Evolutionary conservation across 2,329 filamentous ascomycete genomes (phyloP).

Genomic region (Fusarium xyrophilum): DNA sequence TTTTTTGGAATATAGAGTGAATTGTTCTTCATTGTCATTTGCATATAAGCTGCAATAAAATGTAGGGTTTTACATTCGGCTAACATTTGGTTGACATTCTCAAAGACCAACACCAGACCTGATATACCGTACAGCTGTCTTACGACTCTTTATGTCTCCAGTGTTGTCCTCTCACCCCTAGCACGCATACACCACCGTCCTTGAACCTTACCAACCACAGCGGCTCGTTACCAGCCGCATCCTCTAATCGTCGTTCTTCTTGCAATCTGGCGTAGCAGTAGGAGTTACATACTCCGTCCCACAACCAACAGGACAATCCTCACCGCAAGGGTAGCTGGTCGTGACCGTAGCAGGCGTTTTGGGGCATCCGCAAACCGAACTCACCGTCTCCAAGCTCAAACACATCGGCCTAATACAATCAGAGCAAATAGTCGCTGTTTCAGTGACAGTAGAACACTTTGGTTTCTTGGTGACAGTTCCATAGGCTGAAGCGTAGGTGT

Average conservation of each 20-base stretch:
- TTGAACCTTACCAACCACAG: neutral
- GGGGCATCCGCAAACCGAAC: slow-evolving; percentile 46
- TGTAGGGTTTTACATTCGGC: neutral
- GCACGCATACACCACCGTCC: neutral
- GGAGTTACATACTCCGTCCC: slow-evolving; percentile 41
- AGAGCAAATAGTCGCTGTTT: slow-evolving; percentile 43
- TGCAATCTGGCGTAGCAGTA: slow-evolving; percentile 33
- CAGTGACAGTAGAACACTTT: slow-evolving; percentile 47
- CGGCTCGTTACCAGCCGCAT: neutral
- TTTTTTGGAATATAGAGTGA: no score
- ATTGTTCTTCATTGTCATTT: neutral
- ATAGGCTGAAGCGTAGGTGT: slow-evolving; percentile 32
- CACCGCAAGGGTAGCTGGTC: slow-evolving; percentile 40
- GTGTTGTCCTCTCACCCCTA: neutral
- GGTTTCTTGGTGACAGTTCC: slow-evolving; percentile 14
- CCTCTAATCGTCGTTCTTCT: slow-evolving; percentile 1
- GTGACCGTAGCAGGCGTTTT: slow-evolving; percentile 41
- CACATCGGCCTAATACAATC: slow-evolving; percentile 46
- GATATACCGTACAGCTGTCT: neutral
- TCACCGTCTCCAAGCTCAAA: slow-evolving; percentile 42
- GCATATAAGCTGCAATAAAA: neutral
- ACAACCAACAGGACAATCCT: slow-evolving; percentile 39
- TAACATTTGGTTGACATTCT: neutral
- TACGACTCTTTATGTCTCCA: neutral
- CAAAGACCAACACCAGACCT: neutral